A percentile compares a stretch with the other conserved stretches of the same genome.
Conservation (phyloP, 169 alveolate species). For the Plasmodium adleri region DNA sequence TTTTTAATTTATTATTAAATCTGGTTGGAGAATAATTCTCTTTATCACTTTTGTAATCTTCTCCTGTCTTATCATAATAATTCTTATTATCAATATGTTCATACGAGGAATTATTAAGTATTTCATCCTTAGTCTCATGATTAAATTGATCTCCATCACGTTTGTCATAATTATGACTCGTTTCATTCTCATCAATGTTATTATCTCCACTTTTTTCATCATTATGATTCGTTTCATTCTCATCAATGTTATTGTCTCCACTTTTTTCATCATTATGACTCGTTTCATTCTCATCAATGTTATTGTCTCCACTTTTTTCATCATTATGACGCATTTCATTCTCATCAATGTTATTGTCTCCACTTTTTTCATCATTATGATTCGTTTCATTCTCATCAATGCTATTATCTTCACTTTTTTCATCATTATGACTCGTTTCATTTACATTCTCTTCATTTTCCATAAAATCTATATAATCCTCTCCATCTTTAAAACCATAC, state of each 20-base stretch:
- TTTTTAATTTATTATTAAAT: neutral
- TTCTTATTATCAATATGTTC: too few relatives aligned
- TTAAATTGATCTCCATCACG: neutral
- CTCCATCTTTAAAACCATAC: conserved; percentile 22
- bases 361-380: neutral
- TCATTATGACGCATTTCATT: conserved; percentile 1
- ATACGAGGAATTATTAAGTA: neutral
- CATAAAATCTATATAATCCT: conserved; percentile 27
- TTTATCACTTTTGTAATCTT: too few relatives aligned
- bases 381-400: conserved; percentile 11
- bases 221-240: neutral
- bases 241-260: neutral
- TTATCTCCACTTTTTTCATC: conserved; percentile 1
- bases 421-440: conserved; percentile 2
- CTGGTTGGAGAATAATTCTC: neutral
- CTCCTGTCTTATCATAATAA: too few relatives aligned
- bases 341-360: neutral
- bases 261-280: conserved; percentile 2
- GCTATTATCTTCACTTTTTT: conserved; percentile 11
- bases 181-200: neutral
- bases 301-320: conserved; percentile 7
- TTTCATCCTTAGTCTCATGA: too few relatives aligned
- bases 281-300: neutral
- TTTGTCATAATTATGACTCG: neutral
- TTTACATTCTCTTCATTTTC: conserved; percentile 20